Conservation (phyloP, 495 filamentous ascomycete species). For the Talaromyces stipitatus region DNA sequence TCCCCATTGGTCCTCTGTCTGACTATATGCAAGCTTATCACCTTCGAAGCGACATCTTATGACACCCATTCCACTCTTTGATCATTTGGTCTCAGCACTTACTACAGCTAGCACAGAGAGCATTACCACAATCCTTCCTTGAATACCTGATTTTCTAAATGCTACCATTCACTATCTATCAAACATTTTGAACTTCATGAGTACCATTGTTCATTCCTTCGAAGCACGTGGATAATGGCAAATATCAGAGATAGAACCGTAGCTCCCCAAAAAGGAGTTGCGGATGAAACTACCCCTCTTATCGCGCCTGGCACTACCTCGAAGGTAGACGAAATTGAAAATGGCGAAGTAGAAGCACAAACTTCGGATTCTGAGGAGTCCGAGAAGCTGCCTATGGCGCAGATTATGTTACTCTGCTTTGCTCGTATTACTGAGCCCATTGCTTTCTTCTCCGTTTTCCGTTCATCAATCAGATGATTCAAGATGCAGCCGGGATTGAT, state of each 20-base stretch:
- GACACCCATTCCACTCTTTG: background rate
- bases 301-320: background rate
- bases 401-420: slow-evolving; percentile 60
- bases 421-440: slow-evolving; percentile 63
- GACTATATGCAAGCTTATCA: background rate
- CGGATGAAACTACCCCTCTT: slow-evolving; percentile 3
- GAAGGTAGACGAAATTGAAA: background rate
- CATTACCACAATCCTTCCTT: background rate
- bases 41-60: background rate
- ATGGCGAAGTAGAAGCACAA: background rate
- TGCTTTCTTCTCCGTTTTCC: slow-evolving; percentile 69
- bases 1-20: background rate
- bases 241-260: background rate
- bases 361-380: slow-evolving; percentile 9
- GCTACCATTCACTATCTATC: background rate
- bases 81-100: background rate
- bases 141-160: background rate
- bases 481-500: slow-evolving; percentile 46
- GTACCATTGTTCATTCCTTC: background rate
- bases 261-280: background rate
- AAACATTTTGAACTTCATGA: background rate
- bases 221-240: background rate
- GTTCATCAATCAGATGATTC: slow-evolving; percentile 65
- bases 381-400: slow-evolving; percentile 45
- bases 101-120: background rate